Evolutionary conservation across 106 monocot species (phyloP).

Genomic region (Allium fistulosum): DNA sequence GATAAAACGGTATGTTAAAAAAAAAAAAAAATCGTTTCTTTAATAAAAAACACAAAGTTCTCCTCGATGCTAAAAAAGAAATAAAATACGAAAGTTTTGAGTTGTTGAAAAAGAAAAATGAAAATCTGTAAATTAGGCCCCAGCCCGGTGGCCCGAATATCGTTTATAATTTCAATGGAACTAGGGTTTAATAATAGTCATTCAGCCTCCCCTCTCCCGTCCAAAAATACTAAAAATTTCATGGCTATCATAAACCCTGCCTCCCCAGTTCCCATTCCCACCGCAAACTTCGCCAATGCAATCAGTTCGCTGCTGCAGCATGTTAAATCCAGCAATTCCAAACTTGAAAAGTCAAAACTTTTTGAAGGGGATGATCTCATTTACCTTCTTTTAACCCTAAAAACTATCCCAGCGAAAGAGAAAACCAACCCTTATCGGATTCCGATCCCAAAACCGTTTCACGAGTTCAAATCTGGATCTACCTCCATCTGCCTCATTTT

Average conservation of each 20-base stretch:
- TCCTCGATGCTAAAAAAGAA: too few species aligned
- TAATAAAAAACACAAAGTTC: too few species aligned
- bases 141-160: too few species aligned
- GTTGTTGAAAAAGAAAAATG: too few species aligned
- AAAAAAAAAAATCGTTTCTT: too few species aligned
- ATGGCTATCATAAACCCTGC: not conserved
- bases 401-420: constrained; percentile 21
- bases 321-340: constrained; percentile 4
- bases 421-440: constrained; percentile 33
- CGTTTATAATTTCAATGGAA: too few species aligned
- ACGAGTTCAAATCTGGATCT: constrained; percentile 11
- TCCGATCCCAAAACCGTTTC: constrained; percentile 42
- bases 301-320: constrained; percentile 30
- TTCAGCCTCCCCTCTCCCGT: too few species aligned
- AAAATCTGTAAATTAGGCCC: too few species aligned
- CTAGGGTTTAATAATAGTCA: too few species aligned
- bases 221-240: not conserved
- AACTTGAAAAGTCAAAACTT: constrained; percentile 24
- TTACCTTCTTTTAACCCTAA: constrained; percentile 39
- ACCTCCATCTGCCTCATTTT: constrained; percentile 34
- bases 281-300: constrained; percentile 17
- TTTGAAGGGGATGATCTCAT: constrained; percentile 32
- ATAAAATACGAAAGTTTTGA: too few species aligned
- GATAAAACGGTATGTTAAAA: too few species aligned
- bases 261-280: not conserved